These are phyloP conservation scores for Phaeosphaeriaceae sp. DNA, from an alignment of 2,329 filamentous ascomycete species.

Conservation along the genomic window DNA sequence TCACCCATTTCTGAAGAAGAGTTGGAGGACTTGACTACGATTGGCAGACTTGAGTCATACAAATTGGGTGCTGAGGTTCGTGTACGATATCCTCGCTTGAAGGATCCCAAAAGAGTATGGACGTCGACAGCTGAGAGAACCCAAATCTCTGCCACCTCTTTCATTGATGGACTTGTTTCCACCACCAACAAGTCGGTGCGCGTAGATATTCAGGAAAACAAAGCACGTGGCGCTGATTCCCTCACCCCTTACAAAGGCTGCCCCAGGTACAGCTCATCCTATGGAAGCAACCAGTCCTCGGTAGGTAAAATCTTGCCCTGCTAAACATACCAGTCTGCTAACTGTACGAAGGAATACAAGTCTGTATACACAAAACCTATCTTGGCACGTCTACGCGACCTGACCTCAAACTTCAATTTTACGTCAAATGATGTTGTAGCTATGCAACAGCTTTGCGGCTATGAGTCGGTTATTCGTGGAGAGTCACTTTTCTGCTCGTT, in stretches of 20 bases:
- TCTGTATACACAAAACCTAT: slow-evolving; percentile 67
- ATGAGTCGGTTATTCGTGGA: slow-evolving; percentile 69
- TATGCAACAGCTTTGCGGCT: slow-evolving; percentile 71
- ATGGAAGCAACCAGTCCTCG: slow-evolving; percentile 62
- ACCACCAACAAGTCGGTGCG: slow-evolving; percentile 62
- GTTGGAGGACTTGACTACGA: slow-evolving; percentile 64
- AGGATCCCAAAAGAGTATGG: slow-evolving; percentile 63
- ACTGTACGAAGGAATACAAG: slow-evolving; percentile 50
- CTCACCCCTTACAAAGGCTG: slow-evolving; percentile 71
- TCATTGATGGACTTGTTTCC: slow-evolving; percentile 63
- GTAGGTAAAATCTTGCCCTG: slow-evolving; percentile 22
- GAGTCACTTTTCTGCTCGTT: slow-evolving; percentile 67
- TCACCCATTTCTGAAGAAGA: slow-evolving; percentile 64
- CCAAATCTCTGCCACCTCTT: slow-evolving; percentile 62
- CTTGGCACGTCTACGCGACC: slow-evolving; percentile 60
- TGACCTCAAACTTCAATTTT: slow-evolving; percentile 67
- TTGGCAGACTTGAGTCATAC: slow-evolving; percentile 66
- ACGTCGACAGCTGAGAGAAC: slow-evolving; percentile 69
- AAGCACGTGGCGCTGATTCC: slow-evolving; percentile 64
- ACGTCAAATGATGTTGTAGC: slow-evolving; percentile 67
- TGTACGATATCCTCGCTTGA: slow-evolving; percentile 64
- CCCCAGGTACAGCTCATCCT: slow-evolving; percentile 65
- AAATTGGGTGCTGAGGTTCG: slow-evolving; percentile 64
- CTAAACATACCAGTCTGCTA: not conserved
- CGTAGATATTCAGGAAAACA: slow-evolving; percentile 62